Conservation (phyloP, 116 monocot species). For the Thalassia testudinum region DNA sequence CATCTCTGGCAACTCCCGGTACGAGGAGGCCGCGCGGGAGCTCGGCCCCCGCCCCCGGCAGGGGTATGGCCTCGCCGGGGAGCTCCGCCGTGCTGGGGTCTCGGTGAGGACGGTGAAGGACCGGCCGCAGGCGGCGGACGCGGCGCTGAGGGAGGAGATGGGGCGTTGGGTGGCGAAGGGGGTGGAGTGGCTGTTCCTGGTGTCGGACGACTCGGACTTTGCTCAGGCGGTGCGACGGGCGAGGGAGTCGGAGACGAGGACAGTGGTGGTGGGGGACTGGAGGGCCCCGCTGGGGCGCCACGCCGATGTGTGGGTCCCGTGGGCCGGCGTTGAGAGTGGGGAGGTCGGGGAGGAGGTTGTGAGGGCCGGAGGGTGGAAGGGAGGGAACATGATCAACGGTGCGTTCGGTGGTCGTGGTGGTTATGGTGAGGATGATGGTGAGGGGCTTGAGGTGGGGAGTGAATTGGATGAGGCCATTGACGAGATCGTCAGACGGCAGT, state of each 20-base stretch:
- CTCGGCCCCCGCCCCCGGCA: conserved; percentile 36
- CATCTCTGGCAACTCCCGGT: conserved; percentile 52
- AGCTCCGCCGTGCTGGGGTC: conserved; percentile 75
- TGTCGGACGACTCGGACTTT: conserved; percentile 92
- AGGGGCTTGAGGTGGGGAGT: conserved; percentile 6
- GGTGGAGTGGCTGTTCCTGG: conserved; percentile 74
- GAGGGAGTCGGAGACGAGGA: conserved; percentile 45
- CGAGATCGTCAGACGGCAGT: conserved; percentile 17
- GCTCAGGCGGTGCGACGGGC: conserved; percentile 53
- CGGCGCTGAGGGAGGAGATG: conserved; percentile 71
- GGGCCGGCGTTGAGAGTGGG: conserved; percentile 72
- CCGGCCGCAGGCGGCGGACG: conserved; percentile 89
- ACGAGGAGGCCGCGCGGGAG: conserved; percentile 60
- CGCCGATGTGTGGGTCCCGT: conserved; percentile 85
- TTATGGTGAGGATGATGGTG: conserved; percentile 2
- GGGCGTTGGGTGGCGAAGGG: conserved; percentile 54
- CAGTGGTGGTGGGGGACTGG: conserved; percentile 65
- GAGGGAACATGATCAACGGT: neutral
- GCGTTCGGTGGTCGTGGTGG: neutral
- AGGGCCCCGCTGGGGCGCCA: conserved; percentile 24
- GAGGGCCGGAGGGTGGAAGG: conserved; percentile 5
- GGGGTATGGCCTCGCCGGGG: conserved; percentile 84
- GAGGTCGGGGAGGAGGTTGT: conserved; percentile 30
- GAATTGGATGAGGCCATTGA: conserved; percentile 32
- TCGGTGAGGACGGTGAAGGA: conserved; percentile 68